Evolutionary conservation across 257 asterid genomes (phyloP).

Genomic region (Scutellaria baicalensis): DNA sequence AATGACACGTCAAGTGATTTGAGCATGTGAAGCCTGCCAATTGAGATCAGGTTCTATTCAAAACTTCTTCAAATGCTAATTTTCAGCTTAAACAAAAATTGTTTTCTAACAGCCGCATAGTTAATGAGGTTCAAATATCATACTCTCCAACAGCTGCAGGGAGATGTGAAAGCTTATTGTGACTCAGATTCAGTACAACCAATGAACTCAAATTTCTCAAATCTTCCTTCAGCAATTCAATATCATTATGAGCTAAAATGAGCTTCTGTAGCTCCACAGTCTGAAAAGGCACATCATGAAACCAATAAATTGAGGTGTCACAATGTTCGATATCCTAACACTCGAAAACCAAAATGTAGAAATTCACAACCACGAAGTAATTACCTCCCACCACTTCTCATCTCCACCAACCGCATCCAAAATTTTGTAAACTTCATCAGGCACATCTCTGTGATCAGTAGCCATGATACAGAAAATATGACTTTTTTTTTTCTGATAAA

Average conservation of each 20-base stretch:
- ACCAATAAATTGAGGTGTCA: constrained; percentile 1
- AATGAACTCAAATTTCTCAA: constrained; percentile 63
- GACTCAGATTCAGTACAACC: constrained; percentile 68
- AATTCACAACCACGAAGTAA: neutral
- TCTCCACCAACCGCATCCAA: constrained; percentile 73
- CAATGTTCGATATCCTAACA: neutral
- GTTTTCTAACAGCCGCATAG: neutral
- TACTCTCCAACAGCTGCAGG: constrained; percentile 97
- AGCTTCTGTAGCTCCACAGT: constrained; percentile 93
- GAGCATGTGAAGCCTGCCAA: constrained; percentile 68
- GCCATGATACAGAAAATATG: neutral
- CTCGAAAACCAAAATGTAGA: neutral
- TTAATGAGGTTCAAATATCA: constrained; percentile 14
- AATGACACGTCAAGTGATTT: constrained; percentile 71
- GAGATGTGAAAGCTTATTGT: constrained; percentile 73
- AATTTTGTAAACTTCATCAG: constrained; percentile 71
- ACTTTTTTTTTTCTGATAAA: neutral
- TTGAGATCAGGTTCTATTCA: neutral
- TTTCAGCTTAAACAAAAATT: neutral
- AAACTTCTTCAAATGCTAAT: neutral
- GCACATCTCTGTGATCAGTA: constrained; percentile 64
- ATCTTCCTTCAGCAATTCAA: constrained; percentile 74
- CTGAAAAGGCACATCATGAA: constrained; percentile 30
- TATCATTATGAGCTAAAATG: constrained; percentile 84
- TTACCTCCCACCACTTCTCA: constrained; percentile 99